Evolutionary conservation across 2,329 filamentous ascomycete species (phyloP).

Genomic region (Fusarium coffeatum): DNA sequence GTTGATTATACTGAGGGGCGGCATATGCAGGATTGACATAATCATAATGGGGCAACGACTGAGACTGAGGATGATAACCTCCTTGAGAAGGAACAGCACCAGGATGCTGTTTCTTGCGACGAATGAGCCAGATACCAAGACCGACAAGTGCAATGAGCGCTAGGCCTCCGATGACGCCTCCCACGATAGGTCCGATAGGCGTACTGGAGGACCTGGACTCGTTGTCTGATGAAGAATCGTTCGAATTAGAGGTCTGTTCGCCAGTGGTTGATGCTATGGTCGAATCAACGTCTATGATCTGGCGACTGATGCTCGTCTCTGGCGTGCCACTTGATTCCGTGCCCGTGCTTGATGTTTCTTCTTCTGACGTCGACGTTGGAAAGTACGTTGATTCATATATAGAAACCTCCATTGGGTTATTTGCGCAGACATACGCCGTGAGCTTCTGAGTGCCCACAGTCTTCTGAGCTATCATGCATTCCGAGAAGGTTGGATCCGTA

Average conservation of each 20-base stretch:
- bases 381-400: neutral
- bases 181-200: neutral
- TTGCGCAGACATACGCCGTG: neutral
- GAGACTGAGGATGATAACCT: neutral
- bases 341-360: neutral
- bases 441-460: neutral
- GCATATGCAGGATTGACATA: neutral
- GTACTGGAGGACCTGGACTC: neutral
- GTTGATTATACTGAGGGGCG: neutral
- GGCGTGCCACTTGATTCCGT: neutral
- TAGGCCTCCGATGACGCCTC: slow-evolving; percentile 4
- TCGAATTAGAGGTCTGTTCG: neutral
- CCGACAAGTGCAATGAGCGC: neutral
- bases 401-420: neutral
- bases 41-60: neutral
- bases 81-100: neutral
- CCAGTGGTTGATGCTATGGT: neutral
- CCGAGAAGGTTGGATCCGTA: neutral
- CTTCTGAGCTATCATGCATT: neutral
- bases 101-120: neutral
- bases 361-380: neutral
- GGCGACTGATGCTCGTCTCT: neutral
- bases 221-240: neutral
- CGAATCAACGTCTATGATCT: neutral
- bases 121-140: slow-evolving; percentile 2